phyloP scores from a whole-genome alignment of 345 rosid genomes.

The Reutealis trisperma region DNA sequence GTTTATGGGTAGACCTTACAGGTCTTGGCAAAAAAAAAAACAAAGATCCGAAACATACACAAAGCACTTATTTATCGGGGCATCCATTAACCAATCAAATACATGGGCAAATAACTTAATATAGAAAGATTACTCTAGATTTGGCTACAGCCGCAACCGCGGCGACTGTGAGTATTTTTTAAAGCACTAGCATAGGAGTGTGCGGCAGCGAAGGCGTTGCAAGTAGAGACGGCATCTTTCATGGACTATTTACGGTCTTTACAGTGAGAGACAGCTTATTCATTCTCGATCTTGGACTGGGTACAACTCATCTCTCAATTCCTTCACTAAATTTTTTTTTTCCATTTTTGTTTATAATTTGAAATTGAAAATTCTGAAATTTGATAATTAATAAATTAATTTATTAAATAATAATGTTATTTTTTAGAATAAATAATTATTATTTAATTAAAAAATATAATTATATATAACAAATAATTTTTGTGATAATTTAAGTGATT shows the following conservation, averaged over 20 bases:
- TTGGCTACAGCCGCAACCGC: constrained; percentile 6
- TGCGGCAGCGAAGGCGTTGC: constrained; percentile 96
- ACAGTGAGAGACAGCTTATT: constrained; percentile 84
- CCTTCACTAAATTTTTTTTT: not conserved
- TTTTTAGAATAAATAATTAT: too few species aligned
- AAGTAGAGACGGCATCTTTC: constrained; percentile 66
- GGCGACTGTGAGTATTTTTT: constrained; percentile 65
- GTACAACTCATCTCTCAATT: constrained; percentile 66
- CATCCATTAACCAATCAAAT: constrained; percentile 53
- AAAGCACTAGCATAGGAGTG: constrained; percentile 79
- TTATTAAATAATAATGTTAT: too few species aligned
- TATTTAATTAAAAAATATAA: too few species aligned
- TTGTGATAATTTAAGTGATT: too few species aligned
- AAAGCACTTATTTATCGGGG: constrained; percentile 52
- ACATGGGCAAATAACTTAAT: not conserved
- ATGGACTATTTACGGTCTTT: constrained; percentile 64
- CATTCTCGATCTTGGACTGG: constrained; percentile 95
- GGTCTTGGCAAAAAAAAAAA: too few species aligned
- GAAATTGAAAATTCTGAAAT: not conserved
- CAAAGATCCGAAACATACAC: constrained; percentile 72
- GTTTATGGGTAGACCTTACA: too few species aligned
- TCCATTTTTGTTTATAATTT: not conserved
- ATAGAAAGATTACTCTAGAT: too few species aligned
- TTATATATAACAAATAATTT: too few species aligned
- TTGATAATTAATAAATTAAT: too few species aligned